Conservation (phyloP, 2,329 filamentous ascomycete species). For the Arthroderma uncinatum region DNA sequence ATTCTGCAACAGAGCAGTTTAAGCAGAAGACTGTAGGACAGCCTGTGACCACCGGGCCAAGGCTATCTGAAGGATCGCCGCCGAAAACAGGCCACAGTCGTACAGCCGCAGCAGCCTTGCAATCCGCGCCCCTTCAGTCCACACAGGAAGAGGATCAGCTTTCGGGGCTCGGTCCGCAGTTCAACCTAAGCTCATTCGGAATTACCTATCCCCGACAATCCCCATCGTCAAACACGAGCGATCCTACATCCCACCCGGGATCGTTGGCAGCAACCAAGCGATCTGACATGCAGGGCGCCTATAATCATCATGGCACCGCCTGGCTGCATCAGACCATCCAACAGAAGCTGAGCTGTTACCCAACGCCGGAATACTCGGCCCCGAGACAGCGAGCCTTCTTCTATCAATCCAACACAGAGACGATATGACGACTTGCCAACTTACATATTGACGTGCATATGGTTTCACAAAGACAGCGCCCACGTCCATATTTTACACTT, state of each 20-base stretch:
- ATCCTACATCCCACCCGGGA: conserved; percentile 24
- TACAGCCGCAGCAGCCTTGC: not conserved
- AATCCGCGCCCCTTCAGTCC: conserved; percentile 20
- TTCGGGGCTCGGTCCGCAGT: conserved; percentile 21
- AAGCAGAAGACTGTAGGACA: not conserved
- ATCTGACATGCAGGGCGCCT: not conserved
- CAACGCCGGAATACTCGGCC: not conserved
- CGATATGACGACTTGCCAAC: not conserved
- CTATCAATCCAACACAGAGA: not conserved
- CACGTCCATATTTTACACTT: not conserved
- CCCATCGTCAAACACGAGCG: conserved; percentile 27
- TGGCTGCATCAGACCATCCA: conserved; percentile 5
- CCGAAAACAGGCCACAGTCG: not conserved
- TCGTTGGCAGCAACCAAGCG: not conserved
- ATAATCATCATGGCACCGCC: conserved; percentile 3
- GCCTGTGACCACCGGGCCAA: not conserved
- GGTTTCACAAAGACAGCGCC: not conserved
- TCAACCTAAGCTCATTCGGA: conserved; percentile 21
- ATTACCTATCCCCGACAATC: conserved; percentile 26
- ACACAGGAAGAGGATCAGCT: conserved; percentile 25
- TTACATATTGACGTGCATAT: not conserved
- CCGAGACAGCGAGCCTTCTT: not conserved
- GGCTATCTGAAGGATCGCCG: not conserved
- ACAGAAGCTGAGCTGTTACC: not conserved
- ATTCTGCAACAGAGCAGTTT: not conserved